Base-by-base conservation (phyloP, 2,329 filamentous ascomycete genomes). In the Colletotrichum viniferum region DNA sequence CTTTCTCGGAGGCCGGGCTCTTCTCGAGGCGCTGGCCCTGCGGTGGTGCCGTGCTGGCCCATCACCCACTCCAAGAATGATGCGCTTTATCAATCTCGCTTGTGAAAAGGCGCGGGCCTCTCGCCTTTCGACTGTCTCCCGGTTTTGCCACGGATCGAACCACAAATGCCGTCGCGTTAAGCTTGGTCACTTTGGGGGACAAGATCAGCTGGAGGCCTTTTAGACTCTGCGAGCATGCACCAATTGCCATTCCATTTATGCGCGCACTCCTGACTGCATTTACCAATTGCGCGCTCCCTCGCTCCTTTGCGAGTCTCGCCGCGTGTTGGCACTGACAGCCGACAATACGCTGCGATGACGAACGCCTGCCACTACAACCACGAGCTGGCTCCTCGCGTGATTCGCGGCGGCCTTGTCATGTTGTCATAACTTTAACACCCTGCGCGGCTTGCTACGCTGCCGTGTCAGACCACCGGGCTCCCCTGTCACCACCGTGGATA, bases 61-160 rank as follows among this genome's bases (percentile, higher is more conserved):
- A 69, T 43, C 58, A 30, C 43, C 21, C 60, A 65, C 52, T 62
- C 73, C 73, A 73, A 71, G 73, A 76, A 76, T 76, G 73, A 76
- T 76, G 73, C 73, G 69, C 56, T 58, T 74, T 71, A 74, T 71
- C 74, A 76, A 76, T 76, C 74, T 76, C 74, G 74, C 74, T 76
- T 76, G 74, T 75, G 71, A 56, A 55, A 70, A 76, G 74, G 36
- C 71, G 73, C 73, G 73, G 73, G 58, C 69, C 73, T 76, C 64
- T 73, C 58, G 69, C 73, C 73, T 73, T 73, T 76, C 73, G 73
- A 76, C 73, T 14, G 73, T 76, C 73, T 73, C 73, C 69, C 73
- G 73, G 73, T 76, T 73, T 76, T 65, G 73, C 63, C 69, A 73
- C 64, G 28, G 70, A 76, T 73, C 73, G 73, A 73, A 76, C 73